These are phyloP conservation scores for Starmerella bombi DNA, from an alignment of 805 yeast species.

Conservation along the genomic window DNA sequence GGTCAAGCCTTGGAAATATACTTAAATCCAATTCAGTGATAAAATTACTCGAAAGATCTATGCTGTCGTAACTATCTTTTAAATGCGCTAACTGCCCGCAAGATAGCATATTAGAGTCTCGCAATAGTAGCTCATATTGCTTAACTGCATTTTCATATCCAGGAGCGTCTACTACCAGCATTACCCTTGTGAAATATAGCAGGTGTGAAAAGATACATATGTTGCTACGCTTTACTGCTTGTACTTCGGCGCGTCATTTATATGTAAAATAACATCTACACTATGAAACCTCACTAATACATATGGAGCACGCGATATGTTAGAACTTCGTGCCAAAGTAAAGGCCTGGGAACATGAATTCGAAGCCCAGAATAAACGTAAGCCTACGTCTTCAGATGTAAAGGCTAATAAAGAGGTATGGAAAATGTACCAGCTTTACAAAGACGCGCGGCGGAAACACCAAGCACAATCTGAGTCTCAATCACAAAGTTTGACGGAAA, in stretches of 20 bases:
- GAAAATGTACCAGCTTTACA: constrained; percentile 13
- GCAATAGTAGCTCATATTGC: constrained; percentile 15
- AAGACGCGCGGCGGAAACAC: background rate
- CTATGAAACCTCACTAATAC: too few species aligned
- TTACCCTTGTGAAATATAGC: too few species aligned
- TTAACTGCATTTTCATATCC: constrained; percentile 8
- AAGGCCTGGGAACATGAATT: constrained; percentile 18
- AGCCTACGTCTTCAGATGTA: constrained; percentile 15
- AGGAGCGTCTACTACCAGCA: background rate
- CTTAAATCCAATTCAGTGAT: constrained; percentile 37
- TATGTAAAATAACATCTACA: too few species aligned
- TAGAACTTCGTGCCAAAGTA: constrained; percentile 10
- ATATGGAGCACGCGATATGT: background rate
- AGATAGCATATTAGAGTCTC: constrained; percentile 29
- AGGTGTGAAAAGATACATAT: too few species aligned
- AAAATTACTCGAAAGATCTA: constrained; percentile 70
- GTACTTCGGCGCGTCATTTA: too few species aligned
- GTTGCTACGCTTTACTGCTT: too few species aligned
- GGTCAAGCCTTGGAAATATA: constrained; percentile 35
- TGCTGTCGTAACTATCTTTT: constrained; percentile 35
- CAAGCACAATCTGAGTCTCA: background rate
- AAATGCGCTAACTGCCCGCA: constrained; percentile 35
- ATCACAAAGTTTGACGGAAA: background rate
- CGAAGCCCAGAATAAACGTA: constrained; percentile 9
- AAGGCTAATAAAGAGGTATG: constrained; percentile 10